These are phyloP conservation scores for Fragaria vesca DNA, from an alignment of 306 rosid genomes.

Conservation along the genomic window DNA sequence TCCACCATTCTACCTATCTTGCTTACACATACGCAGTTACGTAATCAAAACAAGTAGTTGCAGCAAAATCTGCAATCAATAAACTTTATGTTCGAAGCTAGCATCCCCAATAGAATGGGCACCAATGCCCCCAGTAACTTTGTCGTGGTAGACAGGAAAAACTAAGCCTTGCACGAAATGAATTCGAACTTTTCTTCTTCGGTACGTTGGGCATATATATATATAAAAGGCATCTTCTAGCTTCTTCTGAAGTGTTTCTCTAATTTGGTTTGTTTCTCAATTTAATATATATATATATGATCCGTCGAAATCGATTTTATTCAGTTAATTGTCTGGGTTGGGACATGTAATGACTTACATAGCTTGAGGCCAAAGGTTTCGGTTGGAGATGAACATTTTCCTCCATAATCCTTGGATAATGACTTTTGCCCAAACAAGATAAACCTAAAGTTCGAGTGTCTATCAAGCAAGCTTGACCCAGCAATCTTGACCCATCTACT, in stretches of 20 bases:
- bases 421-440: not conserved
- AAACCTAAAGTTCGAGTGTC: not conserved
- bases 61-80: not conserved
- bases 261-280: not conserved
- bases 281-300: not conserved
- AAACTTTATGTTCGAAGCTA: not conserved
- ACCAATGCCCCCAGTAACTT: not conserved
- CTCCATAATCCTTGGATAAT: not conserved
- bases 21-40: constrained; percentile 2
- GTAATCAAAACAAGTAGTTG: not conserved
- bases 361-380: not conserved
- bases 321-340: not conserved
- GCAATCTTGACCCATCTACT: not conserved
- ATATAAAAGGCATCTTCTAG: not conserved
- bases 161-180: not conserved
- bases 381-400: not conserved
- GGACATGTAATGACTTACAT: not conserved
- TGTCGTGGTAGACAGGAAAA: constrained; percentile 14
- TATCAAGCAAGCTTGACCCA: not conserved
- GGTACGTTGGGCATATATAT: not conserved
- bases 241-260: not conserved
- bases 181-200: not conserved
- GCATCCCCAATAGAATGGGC: not conserved
- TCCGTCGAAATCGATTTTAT: not conserved
- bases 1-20: not conserved